Conservation (phyloP, 2,329 filamentous ascomycete species). For the Myriangium duriaei region DNA sequence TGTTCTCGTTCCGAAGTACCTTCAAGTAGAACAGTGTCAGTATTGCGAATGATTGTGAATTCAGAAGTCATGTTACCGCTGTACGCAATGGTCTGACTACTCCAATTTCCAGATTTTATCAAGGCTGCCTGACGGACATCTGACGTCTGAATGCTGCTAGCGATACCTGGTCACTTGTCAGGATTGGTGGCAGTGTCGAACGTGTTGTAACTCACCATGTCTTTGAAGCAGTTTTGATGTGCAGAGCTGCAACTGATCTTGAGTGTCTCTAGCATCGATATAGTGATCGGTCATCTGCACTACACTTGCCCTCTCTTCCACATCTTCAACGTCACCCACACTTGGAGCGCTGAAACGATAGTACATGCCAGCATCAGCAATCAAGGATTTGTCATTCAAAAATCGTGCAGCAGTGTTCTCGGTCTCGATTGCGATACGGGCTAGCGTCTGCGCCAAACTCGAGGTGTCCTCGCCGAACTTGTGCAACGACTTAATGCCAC, state of each 20-base stretch:
- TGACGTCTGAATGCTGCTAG: not conserved
- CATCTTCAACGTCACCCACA: not conserved
- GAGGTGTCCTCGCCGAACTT: not conserved
- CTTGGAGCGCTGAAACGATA: slow-evolving; percentile 10
- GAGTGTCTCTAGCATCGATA: not conserved
- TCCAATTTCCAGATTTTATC: not conserved
- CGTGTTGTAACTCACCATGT: not conserved
- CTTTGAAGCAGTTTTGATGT: not conserved
- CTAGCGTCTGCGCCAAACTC: not conserved
- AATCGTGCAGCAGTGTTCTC: slow-evolving; percentile 6
- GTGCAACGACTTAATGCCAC: slow-evolving; percentile 1
- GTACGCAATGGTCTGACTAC: too few relatives aligned
- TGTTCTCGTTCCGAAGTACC: not conserved
- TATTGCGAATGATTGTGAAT: too few relatives aligned
- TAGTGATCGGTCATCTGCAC: slow-evolving; percentile 3
- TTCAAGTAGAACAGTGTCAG: too few relatives aligned
- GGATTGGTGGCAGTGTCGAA: not conserved
- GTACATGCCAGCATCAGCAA: too few relatives aligned
- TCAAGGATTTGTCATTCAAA: too few relatives aligned
- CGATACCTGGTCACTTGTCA: too few relatives aligned
- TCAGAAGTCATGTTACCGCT: too few relatives aligned
- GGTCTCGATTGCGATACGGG: slow-evolving; percentile 4
- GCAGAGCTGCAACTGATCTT: not conserved
- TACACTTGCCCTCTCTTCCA: not conserved
- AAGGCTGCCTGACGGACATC: not conserved